A percentile compares a stretch with the other conserved stretches of the same genome.
Conservation (phyloP, 768 basidiomycete species). For the Tricholoma sp. region DNA sequence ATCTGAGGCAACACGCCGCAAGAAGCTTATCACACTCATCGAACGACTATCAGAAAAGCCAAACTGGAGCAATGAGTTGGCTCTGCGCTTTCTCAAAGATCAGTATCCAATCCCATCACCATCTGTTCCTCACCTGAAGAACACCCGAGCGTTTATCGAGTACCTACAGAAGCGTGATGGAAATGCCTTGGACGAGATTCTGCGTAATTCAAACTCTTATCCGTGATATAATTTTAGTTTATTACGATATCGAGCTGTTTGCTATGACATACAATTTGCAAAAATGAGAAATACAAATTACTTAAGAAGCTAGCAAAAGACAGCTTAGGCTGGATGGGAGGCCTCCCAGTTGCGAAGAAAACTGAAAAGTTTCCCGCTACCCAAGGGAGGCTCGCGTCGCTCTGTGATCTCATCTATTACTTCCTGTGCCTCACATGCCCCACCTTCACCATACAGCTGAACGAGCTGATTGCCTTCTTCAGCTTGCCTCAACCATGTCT, state of each 20-base stretch:
- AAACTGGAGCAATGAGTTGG: slow-evolving; percentile 15
- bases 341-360: slow-evolving; percentile 3
- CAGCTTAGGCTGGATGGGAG: not conserved
- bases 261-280: not conserved
- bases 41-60: slow-evolving; percentile 12
- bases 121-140: slow-evolving; percentile 5
- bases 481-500: not conserved
- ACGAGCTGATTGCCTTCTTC: not conserved
- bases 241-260: not conserved
- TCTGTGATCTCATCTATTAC: not conserved
- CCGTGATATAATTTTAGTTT: not conserved
- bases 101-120: slow-evolving; percentile 14
- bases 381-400: not conserved
- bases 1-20: slow-evolving; percentile 17
- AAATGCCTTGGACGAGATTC: not conserved
- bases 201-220: not conserved
- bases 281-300: slow-evolving; percentile 1
- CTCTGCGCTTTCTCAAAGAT: slow-evolving; percentile 18
- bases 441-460: not conserved
- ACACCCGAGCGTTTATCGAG: slow-evolving; percentile 10
- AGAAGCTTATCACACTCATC: slow-evolving; percentile 18
- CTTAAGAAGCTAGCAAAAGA: not conserved
- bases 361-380: not conserved
- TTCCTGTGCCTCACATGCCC: not conserved
- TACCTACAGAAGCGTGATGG: slow-evolving; percentile 9